Percentiles rank a stretch among this genome's conserved stretches.
Evolutionary conservation across 2,329 filamentous ascomycete species (phyloP).

Genomic region (Hymenoscyphus repandus): DNA sequence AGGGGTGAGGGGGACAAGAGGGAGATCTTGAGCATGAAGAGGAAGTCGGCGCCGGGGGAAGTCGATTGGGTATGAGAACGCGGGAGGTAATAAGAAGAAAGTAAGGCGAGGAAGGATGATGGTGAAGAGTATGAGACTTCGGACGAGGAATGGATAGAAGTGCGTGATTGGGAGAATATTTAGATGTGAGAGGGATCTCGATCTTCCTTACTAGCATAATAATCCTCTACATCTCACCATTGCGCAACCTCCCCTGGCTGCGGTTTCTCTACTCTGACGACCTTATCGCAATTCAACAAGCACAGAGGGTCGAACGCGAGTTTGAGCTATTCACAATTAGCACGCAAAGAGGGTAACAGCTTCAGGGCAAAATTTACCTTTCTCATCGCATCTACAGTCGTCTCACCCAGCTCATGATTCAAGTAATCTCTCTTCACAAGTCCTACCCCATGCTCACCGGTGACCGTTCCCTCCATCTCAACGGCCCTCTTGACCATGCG

Average conservation of each 20-base stretch:
- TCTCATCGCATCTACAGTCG: constrained; percentile 76
- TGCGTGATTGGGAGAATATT: no score
- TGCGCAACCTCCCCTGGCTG: constrained; percentile 41
- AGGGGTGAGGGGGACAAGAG: no score
- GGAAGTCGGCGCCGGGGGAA: no score
- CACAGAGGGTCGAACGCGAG: constrained; percentile 72
- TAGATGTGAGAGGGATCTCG: no score
- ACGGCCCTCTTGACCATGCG: constrained; percentile 82
- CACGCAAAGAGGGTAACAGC: constrained; percentile 1
- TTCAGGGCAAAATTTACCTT: constrained; percentile 45
- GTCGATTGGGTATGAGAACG: no score
- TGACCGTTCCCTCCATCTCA: constrained; percentile 80
- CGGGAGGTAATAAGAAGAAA: no score
- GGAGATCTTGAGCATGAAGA: no score
- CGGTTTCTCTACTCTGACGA: constrained; percentile 55
- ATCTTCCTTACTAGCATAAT: no score
- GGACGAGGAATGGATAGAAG: no score
- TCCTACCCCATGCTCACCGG: constrained; percentile 79
- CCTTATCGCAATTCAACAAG: constrained; percentile 62
- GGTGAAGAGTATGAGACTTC: no score
- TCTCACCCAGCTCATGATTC: constrained; percentile 67
- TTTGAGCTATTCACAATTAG: constrained; percentile 54
- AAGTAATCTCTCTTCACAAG: constrained; percentile 82
- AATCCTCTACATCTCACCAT: constrained; percentile 33
- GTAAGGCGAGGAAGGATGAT: no score